These are phyloP conservation scores for Aspergillus caelatus DNA, from an alignment of 2,329 filamentous ascomycete species.

Conservation along the genomic window DNA sequence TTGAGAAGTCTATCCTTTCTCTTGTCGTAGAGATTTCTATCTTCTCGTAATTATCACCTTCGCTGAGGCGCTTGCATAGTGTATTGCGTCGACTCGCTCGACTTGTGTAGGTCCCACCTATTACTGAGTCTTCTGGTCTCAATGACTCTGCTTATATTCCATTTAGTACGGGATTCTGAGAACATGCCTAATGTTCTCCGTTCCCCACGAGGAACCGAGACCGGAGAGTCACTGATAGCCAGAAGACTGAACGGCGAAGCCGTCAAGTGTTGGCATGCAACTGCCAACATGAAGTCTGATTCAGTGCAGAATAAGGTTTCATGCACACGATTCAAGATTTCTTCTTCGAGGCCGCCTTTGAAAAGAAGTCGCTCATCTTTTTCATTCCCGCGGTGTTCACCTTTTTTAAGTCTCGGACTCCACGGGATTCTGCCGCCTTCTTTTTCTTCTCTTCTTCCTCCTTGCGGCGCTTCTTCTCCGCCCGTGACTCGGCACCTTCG, in stretches of 20 bases:
- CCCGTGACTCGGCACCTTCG: conserved; percentile 52
- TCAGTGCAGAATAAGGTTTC: not conserved
- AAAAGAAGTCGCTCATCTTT: conserved; percentile 95
- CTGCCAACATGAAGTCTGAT: not conserved
- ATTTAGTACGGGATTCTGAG: not conserved
- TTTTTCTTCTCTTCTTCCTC: conserved; percentile 88
- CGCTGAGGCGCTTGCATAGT: not conserved
- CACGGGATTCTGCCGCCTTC: conserved; percentile 73
- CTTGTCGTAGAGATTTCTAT: not conserved
- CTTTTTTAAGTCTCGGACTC: conserved; percentile 80
- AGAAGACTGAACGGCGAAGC: not conserved
- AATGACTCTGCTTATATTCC: not conserved
- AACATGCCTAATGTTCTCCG: not conserved
- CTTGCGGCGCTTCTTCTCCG: conserved; percentile 80
- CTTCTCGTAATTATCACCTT: not conserved
- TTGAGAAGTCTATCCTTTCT: not conserved
- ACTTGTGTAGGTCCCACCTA: not conserved
- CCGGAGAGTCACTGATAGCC: not conserved
- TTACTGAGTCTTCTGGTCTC: not conserved
- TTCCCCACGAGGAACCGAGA: not conserved
- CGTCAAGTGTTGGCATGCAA: no score
- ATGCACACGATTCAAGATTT: conserved; percentile 27
- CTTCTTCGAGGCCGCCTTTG: conserved; percentile 56
- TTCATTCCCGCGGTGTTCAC: conserved; percentile 92
- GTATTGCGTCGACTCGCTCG: not conserved